Percentiles rank a stretch among this genome's conserved stretches.
Conservation (phyloP, 1,284 basidiomycete species). For the Polyporus tsugae region DNA sequence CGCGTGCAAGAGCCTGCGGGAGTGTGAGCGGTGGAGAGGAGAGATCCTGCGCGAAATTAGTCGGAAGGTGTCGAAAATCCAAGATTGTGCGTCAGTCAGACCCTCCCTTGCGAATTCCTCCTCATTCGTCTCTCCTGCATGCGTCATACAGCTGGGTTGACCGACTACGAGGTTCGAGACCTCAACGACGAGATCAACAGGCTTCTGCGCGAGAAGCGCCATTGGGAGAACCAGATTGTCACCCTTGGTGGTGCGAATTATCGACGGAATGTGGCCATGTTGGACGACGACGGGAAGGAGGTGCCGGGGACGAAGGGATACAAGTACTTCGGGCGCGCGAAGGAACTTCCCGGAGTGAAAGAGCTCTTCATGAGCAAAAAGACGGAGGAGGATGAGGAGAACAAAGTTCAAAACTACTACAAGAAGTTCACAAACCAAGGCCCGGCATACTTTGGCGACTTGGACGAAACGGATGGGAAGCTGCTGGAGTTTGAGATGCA, state of each 20-base stretch:
- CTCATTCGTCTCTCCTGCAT: slow-evolving; percentile 13
- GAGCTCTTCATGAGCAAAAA: slow-evolving; percentile 91
- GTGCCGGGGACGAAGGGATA: slow-evolving; percentile 98
- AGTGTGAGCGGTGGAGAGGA: slow-evolving; percentile 96
- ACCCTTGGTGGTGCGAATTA: slow-evolving; percentile 97
- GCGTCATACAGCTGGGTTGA: slow-evolving; percentile 76
- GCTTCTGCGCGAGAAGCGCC: slow-evolving; percentile 92
- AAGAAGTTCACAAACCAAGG: slow-evolving; percentile 92
- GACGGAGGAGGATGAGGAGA: slow-evolving; percentile 87
- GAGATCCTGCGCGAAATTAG: slow-evolving; percentile 96
- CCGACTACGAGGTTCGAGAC: slow-evolving; percentile 96
- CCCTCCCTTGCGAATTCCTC: slow-evolving; percentile 5
- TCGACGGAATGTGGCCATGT: slow-evolving; percentile 88
- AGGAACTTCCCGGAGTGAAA: slow-evolving; percentile 94
- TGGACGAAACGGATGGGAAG: slow-evolving; percentile 82
- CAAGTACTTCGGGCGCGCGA: slow-evolving; percentile 97
- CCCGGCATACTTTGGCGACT: slow-evolving; percentile 91
- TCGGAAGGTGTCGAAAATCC: slow-evolving; percentile 97
- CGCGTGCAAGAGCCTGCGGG: slow-evolving; percentile 88
- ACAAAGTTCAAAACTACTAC: slow-evolving; percentile 79
- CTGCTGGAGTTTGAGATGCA: slow-evolving; percentile 78
- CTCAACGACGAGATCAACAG: slow-evolving; percentile 99
- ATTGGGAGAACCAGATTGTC: slow-evolving; percentile 98
- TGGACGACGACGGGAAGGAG: slow-evolving; percentile 94
- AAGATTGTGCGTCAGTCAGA: slow-evolving; percentile 76